Conservation (phyloP, 139 green algal genomes). For the Pleodorina starrii region DNA sequence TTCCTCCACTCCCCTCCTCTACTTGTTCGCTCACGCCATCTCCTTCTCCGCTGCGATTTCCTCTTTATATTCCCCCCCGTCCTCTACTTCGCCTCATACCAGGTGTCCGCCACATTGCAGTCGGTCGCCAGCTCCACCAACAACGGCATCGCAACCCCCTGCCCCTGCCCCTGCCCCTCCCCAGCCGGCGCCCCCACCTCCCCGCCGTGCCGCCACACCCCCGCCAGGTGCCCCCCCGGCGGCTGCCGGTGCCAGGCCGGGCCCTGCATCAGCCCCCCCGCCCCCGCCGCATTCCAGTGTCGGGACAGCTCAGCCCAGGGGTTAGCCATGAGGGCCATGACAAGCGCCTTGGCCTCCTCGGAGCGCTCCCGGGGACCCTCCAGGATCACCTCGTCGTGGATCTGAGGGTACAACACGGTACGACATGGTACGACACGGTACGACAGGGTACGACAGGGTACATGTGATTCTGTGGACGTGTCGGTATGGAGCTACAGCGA, state of each 20-base stretch:
- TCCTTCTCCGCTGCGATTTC: not conserved
- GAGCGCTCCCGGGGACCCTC: constrained; percentile 90
- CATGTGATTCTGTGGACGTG: too few species aligned
- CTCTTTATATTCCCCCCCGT: not conserved
- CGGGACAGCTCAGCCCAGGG: constrained; percentile 76
- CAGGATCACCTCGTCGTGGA: constrained; percentile 99
- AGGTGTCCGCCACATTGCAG: constrained; percentile 91
- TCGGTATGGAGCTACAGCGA: too few species aligned
- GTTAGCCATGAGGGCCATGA: constrained; percentile 90
- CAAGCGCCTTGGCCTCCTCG: constrained; percentile 78
- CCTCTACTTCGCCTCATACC: constrained; percentile 96
- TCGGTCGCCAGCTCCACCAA: constrained; percentile 92
- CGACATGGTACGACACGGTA: too few species aligned
- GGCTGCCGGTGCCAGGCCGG: not conserved
- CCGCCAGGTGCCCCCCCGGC: constrained; percentile 19
- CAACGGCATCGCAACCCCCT: constrained; percentile 72
- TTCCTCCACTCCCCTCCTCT: not conserved
- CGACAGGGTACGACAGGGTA: too few species aligned
- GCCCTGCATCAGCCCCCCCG: not conserved
- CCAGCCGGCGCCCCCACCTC: not conserved
- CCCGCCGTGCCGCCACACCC: constrained; percentile 5
- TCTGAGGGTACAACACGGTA: constrained; percentile 64
- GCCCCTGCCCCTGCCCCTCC: not conserved
- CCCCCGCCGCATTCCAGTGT: constrained; percentile 35
- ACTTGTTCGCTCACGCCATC: not conserved